Percentiles rank a stretch among this genome's conserved stretches.
Conservation (phyloP, 2,329 filamentous ascomycete genomes). For the Phyllosticta paracitricarpa region DNA sequence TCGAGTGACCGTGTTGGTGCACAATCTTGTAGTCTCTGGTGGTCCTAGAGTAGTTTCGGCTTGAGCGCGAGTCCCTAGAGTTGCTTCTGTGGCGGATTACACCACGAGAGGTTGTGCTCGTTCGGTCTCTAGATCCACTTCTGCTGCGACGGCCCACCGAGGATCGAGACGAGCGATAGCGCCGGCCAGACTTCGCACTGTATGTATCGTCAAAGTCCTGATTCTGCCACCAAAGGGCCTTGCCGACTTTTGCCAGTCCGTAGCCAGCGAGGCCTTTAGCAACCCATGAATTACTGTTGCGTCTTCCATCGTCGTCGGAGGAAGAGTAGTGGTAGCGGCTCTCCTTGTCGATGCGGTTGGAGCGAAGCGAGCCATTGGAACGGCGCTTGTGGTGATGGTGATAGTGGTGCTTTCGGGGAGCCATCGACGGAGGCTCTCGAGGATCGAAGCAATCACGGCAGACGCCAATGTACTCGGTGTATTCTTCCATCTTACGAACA, state of each 20-base stretch:
- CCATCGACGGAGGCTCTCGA: conserved; percentile 44
- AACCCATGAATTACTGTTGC: conserved; percentile 40
- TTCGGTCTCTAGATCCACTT: conserved; percentile 28
- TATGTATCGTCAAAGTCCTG: conserved; percentile 52
- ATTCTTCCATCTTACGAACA: conserved; percentile 57
- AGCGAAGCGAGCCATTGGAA: conserved; percentile 34
- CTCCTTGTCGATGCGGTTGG: conserved; percentile 47
- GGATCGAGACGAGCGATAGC: conserved; percentile 20
- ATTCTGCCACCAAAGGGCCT: conserved; percentile 41
- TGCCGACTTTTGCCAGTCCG: conserved; percentile 42
- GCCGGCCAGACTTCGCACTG: conserved; percentile 45
- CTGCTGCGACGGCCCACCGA: conserved; percentile 25
- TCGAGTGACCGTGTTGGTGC: conserved; percentile 27
- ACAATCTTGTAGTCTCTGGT: conserved; percentile 27
- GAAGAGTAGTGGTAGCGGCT: conserved; percentile 45
- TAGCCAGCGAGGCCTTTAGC: conserved; percentile 46
- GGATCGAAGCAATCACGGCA: conserved; percentile 58
- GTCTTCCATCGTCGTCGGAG: conserved; percentile 42
- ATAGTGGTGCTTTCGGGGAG: conserved; percentile 52
- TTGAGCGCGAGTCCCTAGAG: conserved; percentile 24
- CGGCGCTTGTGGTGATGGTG: conserved; percentile 40
- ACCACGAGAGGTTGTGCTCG: conserved; percentile 36
- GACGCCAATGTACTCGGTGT: conserved; percentile 56
- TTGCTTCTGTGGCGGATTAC: conserved; percentile 30
- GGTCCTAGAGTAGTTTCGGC: conserved; percentile 21